These are phyloP conservation scores for Paramecium bursaria DNA, from an alignment of 73 alveolate species.

Conservation along the genomic window DNA sequence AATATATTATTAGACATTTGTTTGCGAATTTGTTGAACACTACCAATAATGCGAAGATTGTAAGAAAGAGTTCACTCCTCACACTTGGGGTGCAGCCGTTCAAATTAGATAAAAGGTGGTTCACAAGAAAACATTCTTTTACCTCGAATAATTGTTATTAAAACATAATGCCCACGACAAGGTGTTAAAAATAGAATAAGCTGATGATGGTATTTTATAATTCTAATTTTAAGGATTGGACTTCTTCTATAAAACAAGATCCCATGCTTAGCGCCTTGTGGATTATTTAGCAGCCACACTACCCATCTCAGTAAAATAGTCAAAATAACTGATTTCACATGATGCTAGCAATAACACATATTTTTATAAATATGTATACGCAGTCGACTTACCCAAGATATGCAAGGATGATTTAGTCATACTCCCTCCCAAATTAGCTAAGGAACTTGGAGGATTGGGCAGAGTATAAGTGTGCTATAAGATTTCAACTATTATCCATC, in stretches of 20 bases:
- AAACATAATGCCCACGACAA: conserved; percentile 94
- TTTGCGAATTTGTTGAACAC: conserved; percentile 91
- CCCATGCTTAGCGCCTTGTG: conserved; percentile 92
- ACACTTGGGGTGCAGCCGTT: conserved; percentile 95
- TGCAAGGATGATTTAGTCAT: conserved; percentile 97
- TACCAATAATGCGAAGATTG: conserved; percentile 98
- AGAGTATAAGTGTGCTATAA: conserved; percentile 94
- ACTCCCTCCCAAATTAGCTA: conserved; percentile 85
- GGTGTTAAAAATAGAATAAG: conserved; percentile 88
- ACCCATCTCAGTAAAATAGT: conserved; percentile 85
- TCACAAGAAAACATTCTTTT: conserved; percentile 96
- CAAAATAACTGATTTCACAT: conserved; percentile 94
- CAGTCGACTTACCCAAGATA: conserved; percentile 95
- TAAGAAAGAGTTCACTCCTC: conserved; percentile 97
- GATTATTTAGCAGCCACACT: conserved; percentile 86
- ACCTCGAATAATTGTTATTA: conserved; percentile 90
- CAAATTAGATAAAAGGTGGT: conserved; percentile 92
- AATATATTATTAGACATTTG: conserved; percentile 70
- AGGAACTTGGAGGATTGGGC: conserved; percentile 96
- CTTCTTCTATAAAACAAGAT: conserved; percentile 90
- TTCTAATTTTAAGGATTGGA: too few species aligned
- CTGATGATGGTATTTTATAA: too few species aligned
- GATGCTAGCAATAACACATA: conserved; percentile 89
- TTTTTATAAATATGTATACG: conserved; percentile 88
- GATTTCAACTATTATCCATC: conserved; percentile 86